phyloP scores from a whole-genome alignment of 1,284 basidiomycete species.

The Bjerkandera adusta region DNA sequence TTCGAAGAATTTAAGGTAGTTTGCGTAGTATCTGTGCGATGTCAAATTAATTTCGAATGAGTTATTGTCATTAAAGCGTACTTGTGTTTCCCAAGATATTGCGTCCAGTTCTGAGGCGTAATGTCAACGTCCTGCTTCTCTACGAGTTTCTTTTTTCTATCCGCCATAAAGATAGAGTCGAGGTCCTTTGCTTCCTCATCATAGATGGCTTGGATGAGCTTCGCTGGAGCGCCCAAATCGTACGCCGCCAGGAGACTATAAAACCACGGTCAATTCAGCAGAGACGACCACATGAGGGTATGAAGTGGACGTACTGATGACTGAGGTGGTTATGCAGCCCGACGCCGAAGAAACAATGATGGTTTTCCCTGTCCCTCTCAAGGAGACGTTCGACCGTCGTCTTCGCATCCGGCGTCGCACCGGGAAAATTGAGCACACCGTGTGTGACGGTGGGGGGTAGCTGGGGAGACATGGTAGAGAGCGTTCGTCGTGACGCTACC shows the following conservation, averaged over 20 bases:
- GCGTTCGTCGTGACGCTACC: too few relatives aligned
- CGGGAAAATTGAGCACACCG: slow-evolving; percentile 48
- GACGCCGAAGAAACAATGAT: slow-evolving; percentile 56
- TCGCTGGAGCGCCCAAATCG: slow-evolving; percentile 56
- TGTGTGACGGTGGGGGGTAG: slow-evolving; percentile 33
- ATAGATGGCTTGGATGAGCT: slow-evolving; percentile 53
- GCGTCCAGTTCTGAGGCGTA: slow-evolving; percentile 49
- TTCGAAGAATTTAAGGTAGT: slow-evolving; percentile 58
- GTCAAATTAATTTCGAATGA: neutral
- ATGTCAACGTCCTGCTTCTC: slow-evolving; percentile 38
- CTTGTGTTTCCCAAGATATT: slow-evolving; percentile 54
- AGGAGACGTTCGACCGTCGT: slow-evolving; percentile 45
- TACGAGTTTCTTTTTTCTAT: slow-evolving; percentile 29
- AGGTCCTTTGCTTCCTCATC: slow-evolving; percentile 39
- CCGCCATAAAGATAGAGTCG: slow-evolving; percentile 43
- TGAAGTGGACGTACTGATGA: slow-evolving; percentile 41
- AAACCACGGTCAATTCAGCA: slow-evolving; percentile 17
- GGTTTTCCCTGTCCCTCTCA: slow-evolving; percentile 49
- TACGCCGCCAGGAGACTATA: slow-evolving; percentile 59
- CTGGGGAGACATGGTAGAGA: too few relatives aligned
- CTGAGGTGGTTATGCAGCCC: slow-evolving; percentile 68
- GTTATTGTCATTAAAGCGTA: slow-evolving; percentile 31
- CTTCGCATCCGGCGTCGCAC: slow-evolving; percentile 47
- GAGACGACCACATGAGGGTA: neutral
- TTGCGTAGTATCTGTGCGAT: slow-evolving; percentile 45